These are phyloP conservation scores for Xylariales sp. DNA, from an alignment of 2,329 filamentous ascomycete genomes.

Conservation along the genomic window DNA sequence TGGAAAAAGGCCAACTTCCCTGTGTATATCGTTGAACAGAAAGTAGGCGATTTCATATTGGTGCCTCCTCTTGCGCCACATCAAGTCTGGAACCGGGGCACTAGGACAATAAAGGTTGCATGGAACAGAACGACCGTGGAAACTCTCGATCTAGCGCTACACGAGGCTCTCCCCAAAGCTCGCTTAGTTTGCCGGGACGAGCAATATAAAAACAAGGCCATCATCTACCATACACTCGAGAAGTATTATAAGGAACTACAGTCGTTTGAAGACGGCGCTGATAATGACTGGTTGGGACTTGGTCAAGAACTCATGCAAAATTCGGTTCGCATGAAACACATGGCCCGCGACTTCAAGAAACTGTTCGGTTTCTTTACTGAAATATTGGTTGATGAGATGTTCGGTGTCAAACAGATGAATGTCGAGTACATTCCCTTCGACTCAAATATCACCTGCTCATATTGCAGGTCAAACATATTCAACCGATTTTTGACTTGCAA, in stretches of 20 bases:
- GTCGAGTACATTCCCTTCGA: slow-evolving; percentile 85
- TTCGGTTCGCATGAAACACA: slow-evolving; percentile 68
- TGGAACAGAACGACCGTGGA: slow-evolving; percentile 97
- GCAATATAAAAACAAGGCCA: slow-evolving; percentile 98
- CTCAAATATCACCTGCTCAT: slow-evolving; percentile 93
- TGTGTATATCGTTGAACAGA: slow-evolving; percentile 93
- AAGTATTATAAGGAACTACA: slow-evolving; percentile 77
- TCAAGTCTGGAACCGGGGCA: slow-evolving; percentile 98
- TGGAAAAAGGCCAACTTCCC: slow-evolving; percentile 96
- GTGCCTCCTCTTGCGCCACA: slow-evolving; percentile 95
- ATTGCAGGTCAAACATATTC: slow-evolving; percentile 96
- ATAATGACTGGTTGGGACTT: slow-evolving; percentile 61
- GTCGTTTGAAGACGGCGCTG: slow-evolving; percentile 62
- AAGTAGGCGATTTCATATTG: slow-evolving; percentile 89
- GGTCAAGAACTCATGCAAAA: slow-evolving; percentile 57
- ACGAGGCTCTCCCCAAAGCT: slow-evolving; percentile 88
- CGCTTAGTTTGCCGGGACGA: slow-evolving; percentile 95
- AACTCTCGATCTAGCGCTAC: slow-evolving; percentile 85
- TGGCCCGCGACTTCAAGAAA: slow-evolving; percentile 84
- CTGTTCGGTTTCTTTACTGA: slow-evolving; percentile 82
- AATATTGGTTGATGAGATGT: slow-evolving; percentile 87
- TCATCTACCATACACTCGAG: slow-evolving; percentile 86
- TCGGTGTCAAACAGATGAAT: slow-evolving; percentile 76
- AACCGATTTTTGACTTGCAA: slow-evolving; percentile 96
- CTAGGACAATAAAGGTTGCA: slow-evolving; percentile 94